Conservation (phyloP, 2,329 filamentous ascomycete genomes). For the Talaromyces sp. region DNA sequence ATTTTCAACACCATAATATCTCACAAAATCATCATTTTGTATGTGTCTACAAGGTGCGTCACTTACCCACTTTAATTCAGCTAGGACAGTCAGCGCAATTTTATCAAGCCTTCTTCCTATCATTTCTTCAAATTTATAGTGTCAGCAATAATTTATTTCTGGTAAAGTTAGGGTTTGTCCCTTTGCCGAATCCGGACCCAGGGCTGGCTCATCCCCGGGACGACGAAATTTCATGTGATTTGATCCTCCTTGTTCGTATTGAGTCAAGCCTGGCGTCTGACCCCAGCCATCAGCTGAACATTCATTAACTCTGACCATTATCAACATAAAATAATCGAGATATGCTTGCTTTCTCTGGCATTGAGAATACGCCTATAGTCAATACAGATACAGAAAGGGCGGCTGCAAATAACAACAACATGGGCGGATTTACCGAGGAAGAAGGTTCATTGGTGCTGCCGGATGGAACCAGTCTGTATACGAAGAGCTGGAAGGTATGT, state of each 20-base stretch:
- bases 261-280: not conserved
- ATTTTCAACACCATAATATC: too few relatives aligned
- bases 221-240: not conserved
- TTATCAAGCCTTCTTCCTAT: not conserved
- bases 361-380: conserved; percentile 7
- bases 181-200: not conserved
- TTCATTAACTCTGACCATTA: not conserved
- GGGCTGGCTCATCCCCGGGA: not conserved
- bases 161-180: not conserved
- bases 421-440: conserved; percentile 37
- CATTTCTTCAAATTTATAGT: not conserved
- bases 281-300: not conserved
- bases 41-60: too few relatives aligned
- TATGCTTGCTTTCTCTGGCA: conserved; percentile 13
- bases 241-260: not conserved
- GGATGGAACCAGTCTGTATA: conserved; percentile 57
- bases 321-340: not conserved
- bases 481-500: conserved; percentile 59
- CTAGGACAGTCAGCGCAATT: not conserved
- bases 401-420: conserved; percentile 23
- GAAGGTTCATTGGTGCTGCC: conserved; percentile 52
- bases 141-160: not conserved
- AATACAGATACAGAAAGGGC: conserved; percentile 1
- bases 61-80: not conserved
- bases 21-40: too few relatives aligned